These are phyloP conservation scores for Lavandula angustifolia DNA, from an alignment of 257 asterid genomes.

Conservation along the genomic window DNA sequence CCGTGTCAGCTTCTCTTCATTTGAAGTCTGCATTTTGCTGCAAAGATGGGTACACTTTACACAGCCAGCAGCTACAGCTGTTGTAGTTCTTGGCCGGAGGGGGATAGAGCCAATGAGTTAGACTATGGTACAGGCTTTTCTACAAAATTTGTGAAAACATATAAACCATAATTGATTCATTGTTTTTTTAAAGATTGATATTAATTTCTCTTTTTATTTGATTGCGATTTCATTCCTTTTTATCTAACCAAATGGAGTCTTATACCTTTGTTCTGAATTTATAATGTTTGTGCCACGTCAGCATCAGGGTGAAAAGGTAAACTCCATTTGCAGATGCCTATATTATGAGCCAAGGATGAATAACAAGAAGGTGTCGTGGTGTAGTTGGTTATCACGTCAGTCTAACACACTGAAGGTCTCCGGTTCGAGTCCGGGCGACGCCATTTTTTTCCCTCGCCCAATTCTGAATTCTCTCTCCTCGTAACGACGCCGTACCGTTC, in stretches of 20 bases:
- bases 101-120: background rate
- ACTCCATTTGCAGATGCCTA: too few species aligned
- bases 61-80: background rate
- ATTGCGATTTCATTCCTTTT: too few species aligned
- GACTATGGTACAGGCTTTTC: background rate
- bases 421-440: slow-evolving; percentile 74
- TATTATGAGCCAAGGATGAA: too few species aligned
- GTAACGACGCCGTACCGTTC: slow-evolving; percentile 19
- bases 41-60: background rate
- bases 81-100: background rate
- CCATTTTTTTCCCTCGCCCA: slow-evolving; percentile 2
- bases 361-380: too few species aligned
- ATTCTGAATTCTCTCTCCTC: background rate
- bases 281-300: too few species aligned
- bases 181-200: too few species aligned
- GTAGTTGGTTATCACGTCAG: slow-evolving; percentile 99
- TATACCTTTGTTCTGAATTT: too few species aligned
- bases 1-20: background rate
- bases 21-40: background rate
- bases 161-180: too few species aligned
- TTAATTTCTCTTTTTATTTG: too few species aligned
- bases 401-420: slow-evolving; percentile 97
- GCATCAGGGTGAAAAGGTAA: too few species aligned
- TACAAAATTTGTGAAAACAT: too few species aligned
- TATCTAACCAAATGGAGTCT: too few species aligned